Evolutionary conservation across 1,284 basidiomycete genomes (phyloP).

Genomic region (Dichomitus squalens): DNA sequence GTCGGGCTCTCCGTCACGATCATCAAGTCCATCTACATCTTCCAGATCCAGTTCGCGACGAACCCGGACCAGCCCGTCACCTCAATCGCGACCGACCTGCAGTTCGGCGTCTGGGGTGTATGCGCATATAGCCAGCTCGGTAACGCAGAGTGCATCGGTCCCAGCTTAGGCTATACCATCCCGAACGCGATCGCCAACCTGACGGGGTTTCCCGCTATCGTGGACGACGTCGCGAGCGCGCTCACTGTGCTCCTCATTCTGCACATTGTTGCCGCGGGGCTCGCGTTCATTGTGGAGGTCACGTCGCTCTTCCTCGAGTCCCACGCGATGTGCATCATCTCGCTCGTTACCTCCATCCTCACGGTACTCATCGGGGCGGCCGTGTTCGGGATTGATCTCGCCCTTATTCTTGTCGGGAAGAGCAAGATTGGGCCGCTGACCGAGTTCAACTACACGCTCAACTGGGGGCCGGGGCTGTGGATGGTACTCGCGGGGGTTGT

Average conservation of each 20-base stretch:
- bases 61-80: slow-evolving; percentile 41
- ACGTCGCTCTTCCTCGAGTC: slow-evolving; percentile 59
- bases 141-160: slow-evolving; percentile 54
- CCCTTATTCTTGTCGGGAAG: slow-evolving; percentile 54
- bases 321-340: slow-evolving; percentile 48
- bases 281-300: slow-evolving; percentile 56
- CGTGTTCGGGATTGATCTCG: slow-evolving; percentile 63
- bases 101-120: slow-evolving; percentile 78
- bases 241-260: slow-evolving; percentile 63
- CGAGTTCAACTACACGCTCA: slow-evolving; percentile 46
- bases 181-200: slow-evolving; percentile 37
- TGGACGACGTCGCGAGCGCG: slow-evolving; percentile 49
- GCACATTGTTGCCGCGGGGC: slow-evolving; percentile 61
- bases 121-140: slow-evolving; percentile 52
- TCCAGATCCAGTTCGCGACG: slow-evolving; percentile 51
- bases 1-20: slow-evolving; percentile 76
- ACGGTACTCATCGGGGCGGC: slow-evolving; percentile 55
- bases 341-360: slow-evolving; percentile 58
- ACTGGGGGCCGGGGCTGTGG: slow-evolving; percentile 73
- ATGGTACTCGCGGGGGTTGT: slow-evolving; percentile 59
- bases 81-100: slow-evolving; percentile 58
- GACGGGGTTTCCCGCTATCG: slow-evolving; percentile 46
- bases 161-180: slow-evolving; percentile 50
- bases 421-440: slow-evolving; percentile 44
- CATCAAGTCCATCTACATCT: slow-evolving; percentile 71